Base-by-base conservation (phyloP, 2,329 filamentous ascomycete species). In the Penicillium italicum region DNA sequence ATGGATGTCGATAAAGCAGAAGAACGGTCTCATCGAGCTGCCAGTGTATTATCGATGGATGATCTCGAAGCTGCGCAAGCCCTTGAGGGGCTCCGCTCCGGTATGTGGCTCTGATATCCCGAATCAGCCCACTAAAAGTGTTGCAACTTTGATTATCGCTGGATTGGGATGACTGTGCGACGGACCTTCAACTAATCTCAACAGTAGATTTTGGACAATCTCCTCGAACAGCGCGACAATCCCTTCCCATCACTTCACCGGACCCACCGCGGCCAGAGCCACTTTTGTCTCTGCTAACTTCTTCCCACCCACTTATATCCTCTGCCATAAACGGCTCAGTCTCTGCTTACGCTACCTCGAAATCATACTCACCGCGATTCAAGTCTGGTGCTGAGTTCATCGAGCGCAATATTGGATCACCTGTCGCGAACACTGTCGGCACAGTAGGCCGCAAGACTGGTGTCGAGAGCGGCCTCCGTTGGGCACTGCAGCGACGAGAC, bases 311-410 rank as follows among this genome's bases (percentile, higher is more conserved):
- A 0, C 80, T 95, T 58, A 82, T 97, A 16, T 91, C 90, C 10
- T 90, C 85, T 28, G 91, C 91, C 0, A 92, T 96, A 64, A 90
- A 90, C 62, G 86, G 87, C 50, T 93, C 91, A 0, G 83, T 93
- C 8, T 91, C 89, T 1, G 90, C 90, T 1, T 97, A 97, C 71
- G 87, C 88, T 28, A 87, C 83, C 3, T 91, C 90, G 11, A 97
- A 97, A 74, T 90, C 92, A 63, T 95, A 93, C 67, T 95, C 91
- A 1, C 91, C 93, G 0, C 84, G 89, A 2, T 90, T 97, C 69
- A 91, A 90, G 72, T 89, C 89, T n/a, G 85, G 91, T 58, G 93
- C 90, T 46, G 91, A 96, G 71, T 91, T 95, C 66, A 86, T 97
- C 20, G 93, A 97, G 73, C 87, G 90, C 44, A 93, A 90, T 63